These are phyloP conservation scores for Sarocladium kiliense DNA, from an alignment of 2,329 filamentous ascomycete genomes.

Conservation along the genomic window DNA sequence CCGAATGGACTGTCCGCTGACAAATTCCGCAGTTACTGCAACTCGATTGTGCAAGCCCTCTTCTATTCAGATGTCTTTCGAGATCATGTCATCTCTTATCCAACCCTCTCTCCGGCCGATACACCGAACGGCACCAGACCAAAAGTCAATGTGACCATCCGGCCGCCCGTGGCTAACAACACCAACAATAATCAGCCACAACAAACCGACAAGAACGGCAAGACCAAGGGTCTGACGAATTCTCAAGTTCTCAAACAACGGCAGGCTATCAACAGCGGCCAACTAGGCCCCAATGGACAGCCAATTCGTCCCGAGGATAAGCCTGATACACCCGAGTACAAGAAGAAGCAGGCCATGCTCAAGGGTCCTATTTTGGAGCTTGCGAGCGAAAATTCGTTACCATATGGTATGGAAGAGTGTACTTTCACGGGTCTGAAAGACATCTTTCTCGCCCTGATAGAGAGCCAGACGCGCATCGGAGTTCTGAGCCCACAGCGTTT, in stretches of 20 bases:
- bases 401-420: constrained; percentile 90
- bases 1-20: constrained; percentile 18
- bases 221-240: constrained; percentile 47
- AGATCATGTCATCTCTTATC: constrained; percentile 90
- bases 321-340: constrained; percentile 91
- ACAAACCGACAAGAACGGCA: constrained; percentile 17
- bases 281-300: constrained; percentile 44
- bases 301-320: constrained; percentile 78
- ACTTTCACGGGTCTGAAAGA: constrained; percentile 94
- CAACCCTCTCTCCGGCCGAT: constrained; percentile 64
- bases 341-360: constrained; percentile 91
- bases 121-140: constrained; percentile 55
- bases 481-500: constrained; percentile 91
- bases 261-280: constrained; percentile 47
- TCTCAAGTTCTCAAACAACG: constrained; percentile 54
- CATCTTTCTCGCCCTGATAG: constrained; percentile 87
- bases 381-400: constrained; percentile 69
- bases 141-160: constrained; percentile 57
- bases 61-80: constrained; percentile 95
- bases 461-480: constrained; percentile 75
- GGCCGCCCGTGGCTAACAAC: constrained; percentile 47
- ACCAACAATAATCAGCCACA: constrained; percentile 22
- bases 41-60: constrained; percentile 94
- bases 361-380: constrained; percentile 84
- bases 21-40: constrained; percentile 71